Evolutionary conservation across 2,329 filamentous ascomycete genomes (phyloP), one percentile per base, ranked within the genome.

Genomic region (Lomentospora prolificans): DNA sequence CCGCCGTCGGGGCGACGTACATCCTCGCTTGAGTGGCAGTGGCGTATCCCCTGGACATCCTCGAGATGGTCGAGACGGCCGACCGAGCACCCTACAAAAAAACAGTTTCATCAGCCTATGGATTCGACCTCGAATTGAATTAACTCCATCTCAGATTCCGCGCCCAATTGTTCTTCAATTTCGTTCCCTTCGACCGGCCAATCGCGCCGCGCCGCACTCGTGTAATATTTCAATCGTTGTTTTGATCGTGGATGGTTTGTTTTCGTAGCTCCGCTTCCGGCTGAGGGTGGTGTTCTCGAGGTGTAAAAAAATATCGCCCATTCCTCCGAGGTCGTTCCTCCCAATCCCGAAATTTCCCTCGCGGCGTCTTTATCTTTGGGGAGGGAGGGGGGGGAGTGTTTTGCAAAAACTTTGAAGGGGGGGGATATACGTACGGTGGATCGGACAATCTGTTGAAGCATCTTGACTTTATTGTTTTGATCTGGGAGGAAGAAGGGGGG

Each of bases 1-100:
- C 79, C 63, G 81, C 75, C 55, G 80, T 82, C 60, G 80, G 80
- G 65, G 76, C 78, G 65, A 82, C 80, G 69, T 82, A 82, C 66
- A 73, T 73, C 67, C 80, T 76, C 67, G 72, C 70, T 68, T 77
- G 75, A 67, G 72, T 70, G 63, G 73, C 65, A 64, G 53, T 53
- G 46, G 50, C 50, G 17, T 50, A 48, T 10, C 53, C 53, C 53
- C 53, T 55, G 14, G 53, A 22, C 44, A 51, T 30, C 53, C 44
- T 55, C 53, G 53, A 55, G 36, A 55, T 12, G 46, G 44, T 48
- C 44, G 53, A 50, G 36, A 48, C 44, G 44, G 46, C 53, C 44
- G 53, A 51, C 53, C 53, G 48, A 39, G 53, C 53, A 50, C 53
- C 53, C 53, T 55, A 51, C 24, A 48, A 19, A 8, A 46, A 36